Evolutionary conservation across 1,284 basidiomycete genomes (phyloP), one percentile per base, ranked within the genome.

Genomic region (Ganoderma resinaceum): DNA sequence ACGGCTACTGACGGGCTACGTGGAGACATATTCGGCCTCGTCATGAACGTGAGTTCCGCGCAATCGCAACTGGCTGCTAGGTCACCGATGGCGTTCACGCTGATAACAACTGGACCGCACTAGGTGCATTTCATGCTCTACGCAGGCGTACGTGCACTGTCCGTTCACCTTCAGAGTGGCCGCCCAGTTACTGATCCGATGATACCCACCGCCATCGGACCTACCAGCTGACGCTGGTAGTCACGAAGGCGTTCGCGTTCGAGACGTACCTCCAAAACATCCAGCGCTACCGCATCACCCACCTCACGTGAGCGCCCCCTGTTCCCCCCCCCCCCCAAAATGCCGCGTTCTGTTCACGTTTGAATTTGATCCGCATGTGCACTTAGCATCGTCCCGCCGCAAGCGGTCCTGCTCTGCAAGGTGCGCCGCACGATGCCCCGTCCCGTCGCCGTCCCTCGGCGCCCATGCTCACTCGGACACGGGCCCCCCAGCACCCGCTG

Each of bases 171-270:
- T n/a, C n/a, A n/a, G n/a, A n/a, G n/a, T n/a, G n/a, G n/a, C n/a
- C n/a, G n/a, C n/a, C n/a, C n/a, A n/a, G n/a, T n/a, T n/a, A n/a
- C n/a, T n/a, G n/a, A n/a, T n/a, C n/a, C n/a, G n/a, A n/a, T n/a
- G n/a, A n/a, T n/a, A n/a, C n/a, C n/a, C n/a, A n/a, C n/a, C n/a
- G n/a, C n/a, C n/a, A n/a, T n/a, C n/a, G n/a, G n/a, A n/a, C n/a
- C n/a, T n/a, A n/a, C 18, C 38, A 74, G 73, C 68, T 69, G 67
- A 66, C 67, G 1, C 63, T 92, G 20, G 91, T 95, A n/a, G 83
- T 94, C 2, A 78, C 92, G 4, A 86, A 89, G 0, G 91, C 86
- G 74, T 95, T 94, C 78, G 88, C 85, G 65, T 88, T 91, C 62
- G 81, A 83, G 23, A 82, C 82, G 20, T 90, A 92, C 80, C 83